These are phyloP conservation scores for Lentinula sp. DNA, from an alignment of 768 basidiomycete genomes.

Conservation along the genomic window DNA sequence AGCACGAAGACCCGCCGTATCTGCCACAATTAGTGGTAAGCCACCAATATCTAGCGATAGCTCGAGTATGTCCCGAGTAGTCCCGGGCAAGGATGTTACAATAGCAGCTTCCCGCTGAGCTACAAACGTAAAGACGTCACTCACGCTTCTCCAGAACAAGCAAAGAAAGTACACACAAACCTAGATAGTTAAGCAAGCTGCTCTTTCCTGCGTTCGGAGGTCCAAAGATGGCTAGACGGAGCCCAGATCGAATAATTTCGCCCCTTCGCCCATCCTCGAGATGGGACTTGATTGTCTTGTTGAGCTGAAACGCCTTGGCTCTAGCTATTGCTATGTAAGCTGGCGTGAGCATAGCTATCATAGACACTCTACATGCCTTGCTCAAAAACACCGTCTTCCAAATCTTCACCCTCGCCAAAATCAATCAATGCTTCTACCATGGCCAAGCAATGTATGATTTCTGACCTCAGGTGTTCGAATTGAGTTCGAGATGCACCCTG, in stretches of 20 bases:
- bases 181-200: conserved; percentile 78
- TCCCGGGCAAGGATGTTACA: conserved; percentile 82
- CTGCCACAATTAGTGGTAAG: conserved; percentile 71
- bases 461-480: conserved; percentile 57
- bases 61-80: conserved; percentile 83
- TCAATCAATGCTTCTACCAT: conserved; percentile 87
- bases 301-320: conserved; percentile 41
- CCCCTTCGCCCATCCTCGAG: conserved; percentile 70
- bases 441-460: conserved; percentile 69
- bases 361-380: conserved; percentile 39
- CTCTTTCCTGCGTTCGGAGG: conserved; percentile 96
- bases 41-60: conserved; percentile 87
- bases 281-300: conserved; percentile 44
- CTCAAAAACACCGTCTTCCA: conserved; percentile 76
- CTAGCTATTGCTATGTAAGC: conserved; percentile 35
- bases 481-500: conserved; percentile 60
- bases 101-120: conserved; percentile 88
- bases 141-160: not conserved
- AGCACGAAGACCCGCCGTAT: conserved; percentile 79
- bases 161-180: conserved; percentile 25
- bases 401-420: conserved; percentile 88
- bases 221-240: conserved; percentile 83
- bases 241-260: conserved; percentile 78
- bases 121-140: conserved; percentile 19
- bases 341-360: not conserved